Evolutionary conservation across 2,329 filamentous ascomycete genomes (phyloP), one percentile per base, ranked within the genome.

Genomic region (Botryotinia narcissicola): DNA sequence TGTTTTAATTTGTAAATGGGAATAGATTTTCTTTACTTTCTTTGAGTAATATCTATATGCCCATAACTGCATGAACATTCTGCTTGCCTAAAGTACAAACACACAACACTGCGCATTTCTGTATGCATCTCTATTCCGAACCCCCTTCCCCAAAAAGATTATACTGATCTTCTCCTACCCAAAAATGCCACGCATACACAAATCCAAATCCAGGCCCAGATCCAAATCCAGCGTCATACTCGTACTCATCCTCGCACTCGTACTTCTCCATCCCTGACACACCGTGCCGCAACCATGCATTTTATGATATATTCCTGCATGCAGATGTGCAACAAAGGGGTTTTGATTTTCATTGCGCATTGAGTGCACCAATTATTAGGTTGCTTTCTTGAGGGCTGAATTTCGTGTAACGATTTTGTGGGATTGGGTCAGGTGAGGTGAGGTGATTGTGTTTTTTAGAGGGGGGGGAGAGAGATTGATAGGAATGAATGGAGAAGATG

Each of bases 281-380:
- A 7, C 10, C 35, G 6, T 35, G 22, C 20, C 59, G 22, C 59
- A 25, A 3, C 0, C 22, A 5, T 61, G 35, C 59, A 25, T 61
- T 35, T 60, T 62, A 64, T 64, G 61, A 64, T 64, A 44, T 64
- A 64, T 46, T 46, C 40, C 18, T 64, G 40, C 61, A 63, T 63
- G 40, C 6, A 63, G 40, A 63, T 20, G 20, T 12, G 40, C 40
- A 63, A 44, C 37, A 63, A 61, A 61, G 1, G 35, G 12, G 48
- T n/a, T n/a, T 48, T 48, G 10, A 4, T n/a, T 14, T 48, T 48
- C 4, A 4, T 42, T 42, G 14, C 3, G 48, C 12, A 2, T 16
- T 51, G 4, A 7, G 48, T 16, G 12, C 2, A n/a, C 10, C 48
- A 16, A 51, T 51, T 14, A 5, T n/a, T 16, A 14, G 25, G 6